phyloP scores from a whole-genome alignment of 768 basidiomycete genomes.

The Termitomyces sp. region DNA sequence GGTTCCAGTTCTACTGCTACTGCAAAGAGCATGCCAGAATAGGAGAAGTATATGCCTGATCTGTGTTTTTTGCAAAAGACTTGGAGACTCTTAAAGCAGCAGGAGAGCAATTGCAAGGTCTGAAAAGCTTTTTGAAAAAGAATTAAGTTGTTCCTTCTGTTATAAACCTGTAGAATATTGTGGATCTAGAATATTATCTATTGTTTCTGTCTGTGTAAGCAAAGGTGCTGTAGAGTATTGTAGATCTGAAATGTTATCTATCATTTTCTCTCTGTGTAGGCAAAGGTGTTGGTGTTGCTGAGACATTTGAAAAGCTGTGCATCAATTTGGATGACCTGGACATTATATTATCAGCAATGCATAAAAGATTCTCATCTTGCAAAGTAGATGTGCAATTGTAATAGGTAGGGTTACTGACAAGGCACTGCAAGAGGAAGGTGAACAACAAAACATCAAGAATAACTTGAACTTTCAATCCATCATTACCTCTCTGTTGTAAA shows the following conservation, averaged over 20 bases:
- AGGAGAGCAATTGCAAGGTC: slow-evolving; percentile 69
- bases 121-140: slow-evolving; percentile 59
- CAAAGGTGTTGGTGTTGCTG: background rate
- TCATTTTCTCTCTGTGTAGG: background rate
- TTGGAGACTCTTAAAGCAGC: slow-evolving; percentile 79
- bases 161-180: background rate
- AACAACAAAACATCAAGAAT: slow-evolving; percentile 75
- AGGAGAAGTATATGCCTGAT: slow-evolving; percentile 84
- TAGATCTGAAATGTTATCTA: slow-evolving; percentile 2
- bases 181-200: too few species aligned
- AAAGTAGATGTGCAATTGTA: slow-evolving; percentile 57
- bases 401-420: slow-evolving; percentile 79
- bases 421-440: slow-evolving; percentile 72
- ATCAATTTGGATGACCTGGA: slow-evolving; percentile 17
- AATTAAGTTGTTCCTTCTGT: slow-evolving; percentile 1
- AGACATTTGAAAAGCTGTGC: background rate
- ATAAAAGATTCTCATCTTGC: slow-evolving; percentile 58
- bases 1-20: slow-evolving; percentile 75
- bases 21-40: slow-evolving; percentile 72
- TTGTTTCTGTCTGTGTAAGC: too few species aligned
- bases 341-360: slow-evolving; percentile 57
- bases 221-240: slow-evolving; percentile 1
- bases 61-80: slow-evolving; percentile 98
- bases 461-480: slow-evolving; percentile 56
- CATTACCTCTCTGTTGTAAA: slow-evolving; percentile 31